Base-by-base conservation (phyloP, 2,329 filamentous ascomycete species). In the Ploettnerulaceae sp. region DNA sequence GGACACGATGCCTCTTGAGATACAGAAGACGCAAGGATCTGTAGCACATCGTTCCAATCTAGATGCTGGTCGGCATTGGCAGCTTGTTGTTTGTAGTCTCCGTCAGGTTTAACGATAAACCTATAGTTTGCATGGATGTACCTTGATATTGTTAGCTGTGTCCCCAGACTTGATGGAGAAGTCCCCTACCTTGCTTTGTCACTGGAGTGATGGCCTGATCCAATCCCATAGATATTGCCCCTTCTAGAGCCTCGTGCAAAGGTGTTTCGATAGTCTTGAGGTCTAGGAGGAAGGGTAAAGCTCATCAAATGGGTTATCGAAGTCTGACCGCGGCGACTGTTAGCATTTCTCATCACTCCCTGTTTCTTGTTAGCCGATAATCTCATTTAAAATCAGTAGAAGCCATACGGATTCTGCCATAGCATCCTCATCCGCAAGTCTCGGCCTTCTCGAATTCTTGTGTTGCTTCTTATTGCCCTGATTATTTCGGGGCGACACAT, bases 301-400 rank as follows among this genome's bases (percentile, higher is more conserved):
- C 91, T 91, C 75, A 98, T 86, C 47, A 98, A 71, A 67, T 98
- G 93, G 31, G 93, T 97, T 64, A 98, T 98, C 61, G 88, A 95
- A 44, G 89, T 96, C 68, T 96, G 91, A 44, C 93, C 93, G 60
- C 93, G 88, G 49, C 93, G 84, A 59, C 81, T 81, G 58, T 71
- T 81, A 51, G 77, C 76, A 82, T 84, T 68, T 73, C 76, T 68
- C 73, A 73, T 78, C 76, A 59, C 56, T 42, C 51, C 48, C 56
- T 57, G 38, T 12, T 11, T 26, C 5, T 7, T 33, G 47, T 56
- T 43, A 57, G 56, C 46, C 42, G n/a, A 22, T 4, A 4, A 5
- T 11, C 14, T 5, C 37, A 14, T 1, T 5, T 7, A 28, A 21
- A 18, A 12, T 48, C 31, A 24, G 22, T 21, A 35, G 32, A 44